Conservation (phyloP, 2,329 filamentous ascomycete species). For the Fusarium chlamydosporum region DNA sequence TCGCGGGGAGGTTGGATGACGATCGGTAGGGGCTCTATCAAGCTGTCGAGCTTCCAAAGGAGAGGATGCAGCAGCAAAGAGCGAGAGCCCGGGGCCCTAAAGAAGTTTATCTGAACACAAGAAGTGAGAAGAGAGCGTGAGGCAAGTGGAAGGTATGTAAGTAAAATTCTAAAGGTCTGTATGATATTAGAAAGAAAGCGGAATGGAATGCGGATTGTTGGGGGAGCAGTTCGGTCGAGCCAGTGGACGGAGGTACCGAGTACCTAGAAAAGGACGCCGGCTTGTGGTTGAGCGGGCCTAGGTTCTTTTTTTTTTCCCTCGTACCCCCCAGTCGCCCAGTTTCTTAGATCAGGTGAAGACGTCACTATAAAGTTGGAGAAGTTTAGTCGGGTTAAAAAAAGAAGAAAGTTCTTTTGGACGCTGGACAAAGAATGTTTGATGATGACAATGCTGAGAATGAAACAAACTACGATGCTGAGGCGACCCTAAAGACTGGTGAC, state of each 20-base stretch:
- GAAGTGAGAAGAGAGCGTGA: constrained; percentile 12
- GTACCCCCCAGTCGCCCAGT: constrained; percentile 30
- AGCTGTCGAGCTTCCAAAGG: constrained; percentile 19
- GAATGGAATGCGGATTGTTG: constrained; percentile 45
- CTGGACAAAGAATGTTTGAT: constrained; percentile 1
- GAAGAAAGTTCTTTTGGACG: not conserved
- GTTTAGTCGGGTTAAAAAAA: constrained; percentile 1
- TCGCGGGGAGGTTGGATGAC: constrained; percentile 35
- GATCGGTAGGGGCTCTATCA: constrained; percentile 26
- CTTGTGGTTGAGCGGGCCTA: constrained; percentile 32
- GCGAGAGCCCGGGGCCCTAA: constrained; percentile 22
- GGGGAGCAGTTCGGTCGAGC: constrained; percentile 30
- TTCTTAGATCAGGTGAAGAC: constrained; percentile 37
- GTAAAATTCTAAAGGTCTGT: constrained; percentile 15
- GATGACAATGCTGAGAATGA: constrained; percentile 1
- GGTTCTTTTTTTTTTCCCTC: constrained; percentile 24
- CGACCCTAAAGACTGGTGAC: not conserved
- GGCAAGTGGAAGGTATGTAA: constrained; percentile 27
- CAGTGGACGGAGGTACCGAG: constrained; percentile 32
- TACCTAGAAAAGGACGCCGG: constrained; percentile 31
- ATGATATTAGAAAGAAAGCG: constrained; percentile 25
- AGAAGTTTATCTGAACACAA: constrained; percentile 25
- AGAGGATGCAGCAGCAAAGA: constrained; percentile 19
- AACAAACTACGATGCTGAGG: constrained; percentile 3
- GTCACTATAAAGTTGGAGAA: constrained; percentile 33